Evolutionary conservation across 768 basidiomycete genomes (phyloP).

Genomic region (Boletus huronensis): DNA sequence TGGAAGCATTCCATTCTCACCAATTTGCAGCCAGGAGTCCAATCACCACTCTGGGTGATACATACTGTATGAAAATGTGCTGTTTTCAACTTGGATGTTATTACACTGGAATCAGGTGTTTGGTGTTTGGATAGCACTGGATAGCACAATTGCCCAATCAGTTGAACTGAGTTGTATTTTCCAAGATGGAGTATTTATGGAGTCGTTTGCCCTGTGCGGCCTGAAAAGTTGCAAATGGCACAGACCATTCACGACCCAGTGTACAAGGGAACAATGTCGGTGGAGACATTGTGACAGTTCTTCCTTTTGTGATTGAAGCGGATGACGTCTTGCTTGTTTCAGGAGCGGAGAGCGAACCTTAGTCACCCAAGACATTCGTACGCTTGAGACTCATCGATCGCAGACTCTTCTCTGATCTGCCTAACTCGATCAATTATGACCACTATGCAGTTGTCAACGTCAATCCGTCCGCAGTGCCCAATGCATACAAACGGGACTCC

Average conservation of each 20-base stretch:
- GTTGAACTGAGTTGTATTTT: too few relatives aligned
- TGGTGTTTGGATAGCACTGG: too few relatives aligned
- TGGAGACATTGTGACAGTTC: neutral
- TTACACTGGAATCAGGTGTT: too few relatives aligned
- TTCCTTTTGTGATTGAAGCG: neutral
- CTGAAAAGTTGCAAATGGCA: neutral
- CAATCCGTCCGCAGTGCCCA: neutral
- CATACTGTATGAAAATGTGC: too few relatives aligned
- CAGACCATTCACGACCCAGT: neutral
- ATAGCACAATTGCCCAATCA: too few relatives aligned
- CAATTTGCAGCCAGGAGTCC: too few relatives aligned
- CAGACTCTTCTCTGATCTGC: neutral
- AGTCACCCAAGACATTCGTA: neutral
- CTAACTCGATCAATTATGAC: neutral
- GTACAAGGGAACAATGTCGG: neutral
- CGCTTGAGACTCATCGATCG: neutral
- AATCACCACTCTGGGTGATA: too few relatives aligned
- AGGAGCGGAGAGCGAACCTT: conserved; percentile 6
- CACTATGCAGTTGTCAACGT: neutral
- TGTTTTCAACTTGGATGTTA: too few relatives aligned
- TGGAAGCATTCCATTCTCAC: too few relatives aligned
- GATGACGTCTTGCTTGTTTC: neutral
- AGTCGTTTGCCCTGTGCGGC: too few relatives aligned
- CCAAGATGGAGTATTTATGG: too few relatives aligned
- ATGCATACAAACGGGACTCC: neutral